Base-by-base conservation (phyloP, 768 basidiomycete species). In the Mycena leptocephala region DNA sequence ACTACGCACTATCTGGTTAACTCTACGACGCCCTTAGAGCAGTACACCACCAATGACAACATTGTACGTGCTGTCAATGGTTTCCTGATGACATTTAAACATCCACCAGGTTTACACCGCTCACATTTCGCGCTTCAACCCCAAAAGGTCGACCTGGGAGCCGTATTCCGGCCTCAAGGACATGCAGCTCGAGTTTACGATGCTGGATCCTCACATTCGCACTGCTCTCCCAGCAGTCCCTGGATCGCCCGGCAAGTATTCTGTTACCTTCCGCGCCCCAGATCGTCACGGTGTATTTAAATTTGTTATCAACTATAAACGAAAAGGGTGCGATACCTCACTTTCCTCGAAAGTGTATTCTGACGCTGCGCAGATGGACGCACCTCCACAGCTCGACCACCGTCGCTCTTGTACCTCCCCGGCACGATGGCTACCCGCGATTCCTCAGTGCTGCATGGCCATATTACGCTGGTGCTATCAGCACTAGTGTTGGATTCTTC, bases 251-350 rank as follows among this genome's bases (percentile, higher is more conserved):
- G 94, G 94, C 28, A 88, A 90, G 79, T 99, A 97, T 86, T 89
- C 92, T 18, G 91, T 93, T n/a, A 91, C 91, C 18, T 98, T 99
- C 93, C 93, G 92, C 51, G 94, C 93, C 2, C 98, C 98, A 9
- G 98, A 99, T 85, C 90, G 97, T 67, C 98, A 99, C 82, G 98
- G 98, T 28, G 98, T 99, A 20, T 99, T 98, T 91, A 99, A 99
- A 83, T 97, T 99, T 82, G 89, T 96, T n/a, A 85, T 98, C 55
- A 92, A 97, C 84, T 93, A 96, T 87, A 96, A 95, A 82, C 93
- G 98, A 76, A 93, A 93, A 83, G 97, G 97, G 93, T 96, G 78
- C 39, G 22, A 62, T 32, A 53, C 22, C 58, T 62, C 70, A 22
- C 69, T 55, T 55, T 69, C 41, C 72, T 66, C 33, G 53, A 22